Percentiles rank a stretch among this genome's conserved stretches.
phyloP scores from a whole-genome alignment of 345 rosid genomes.

The Triadica sebifera region DNA sequence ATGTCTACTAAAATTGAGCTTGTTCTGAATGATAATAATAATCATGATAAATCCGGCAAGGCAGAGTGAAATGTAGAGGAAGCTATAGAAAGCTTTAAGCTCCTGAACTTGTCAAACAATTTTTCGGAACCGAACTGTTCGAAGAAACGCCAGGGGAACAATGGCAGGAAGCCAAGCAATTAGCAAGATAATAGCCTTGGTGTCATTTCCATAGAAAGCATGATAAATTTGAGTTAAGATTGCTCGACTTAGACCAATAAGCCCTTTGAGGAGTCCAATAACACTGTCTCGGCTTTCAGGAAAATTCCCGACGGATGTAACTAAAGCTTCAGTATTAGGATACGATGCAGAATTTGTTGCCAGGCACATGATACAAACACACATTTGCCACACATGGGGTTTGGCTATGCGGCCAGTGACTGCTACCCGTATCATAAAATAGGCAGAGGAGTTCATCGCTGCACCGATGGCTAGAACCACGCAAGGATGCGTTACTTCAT shows the following conservation, averaged over 20 bases:
- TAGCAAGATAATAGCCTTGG: slow-evolving; percentile 6
- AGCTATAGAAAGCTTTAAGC: background rate
- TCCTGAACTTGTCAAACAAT: background rate
- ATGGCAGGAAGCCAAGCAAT: slow-evolving; percentile 11
- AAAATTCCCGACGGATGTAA: slow-evolving; percentile 20
- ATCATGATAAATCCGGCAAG: slow-evolving; percentile 5
- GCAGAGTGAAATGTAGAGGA: slow-evolving; percentile 5
- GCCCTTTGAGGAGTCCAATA: background rate
- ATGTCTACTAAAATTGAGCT: background rate
- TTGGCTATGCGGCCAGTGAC: slow-evolving; percentile 18
- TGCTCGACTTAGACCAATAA: slow-evolving; percentile 7
- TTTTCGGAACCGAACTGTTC: background rate
- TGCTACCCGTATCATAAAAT: slow-evolving; percentile 26
- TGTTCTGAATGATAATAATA: background rate
- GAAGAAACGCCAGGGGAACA: background rate
- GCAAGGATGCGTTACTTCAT: slow-evolving; percentile 25
- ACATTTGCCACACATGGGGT: slow-evolving; percentile 24
- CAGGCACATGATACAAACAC: slow-evolving; percentile 21
- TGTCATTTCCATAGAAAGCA: background rate
- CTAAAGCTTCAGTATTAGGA: slow-evolving; percentile 23
- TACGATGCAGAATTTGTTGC: slow-evolving; percentile 14
- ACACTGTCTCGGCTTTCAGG: slow-evolving; percentile 15
- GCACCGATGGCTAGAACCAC: slow-evolving; percentile 15
- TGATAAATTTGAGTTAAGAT: slow-evolving; percentile 10
- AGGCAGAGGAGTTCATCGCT: slow-evolving; percentile 23